Evolutionary conservation across 2,329 filamentous ascomycete genomes (phyloP), one percentile per base, ranked within the genome.

Genomic region (Sporothrix dimorphospora): DNA sequence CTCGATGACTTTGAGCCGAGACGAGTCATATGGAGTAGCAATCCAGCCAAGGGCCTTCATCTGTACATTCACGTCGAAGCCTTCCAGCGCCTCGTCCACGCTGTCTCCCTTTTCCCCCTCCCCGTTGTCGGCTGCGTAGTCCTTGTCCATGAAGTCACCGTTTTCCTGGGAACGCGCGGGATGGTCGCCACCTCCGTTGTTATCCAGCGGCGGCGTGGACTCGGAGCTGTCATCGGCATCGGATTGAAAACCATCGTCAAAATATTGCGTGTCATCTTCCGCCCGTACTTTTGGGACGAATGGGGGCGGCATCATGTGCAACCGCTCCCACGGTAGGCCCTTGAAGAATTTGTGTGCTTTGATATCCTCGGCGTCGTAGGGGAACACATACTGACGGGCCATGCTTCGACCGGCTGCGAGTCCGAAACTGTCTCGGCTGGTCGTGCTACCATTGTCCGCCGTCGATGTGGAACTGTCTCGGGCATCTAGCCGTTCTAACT

Each of bases 301-400:
- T 0, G 94, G 94, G 0, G 95, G 94, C 9, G 84, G 83, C 71
- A 89, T 86, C 45, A 87, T 81, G 77, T 96, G 92, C 19, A 97
- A 81, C 0, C 87, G 87, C 16, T 92, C 88, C 96, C 94, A 98
- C 0, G 89, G 87, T 19, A 97, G 88, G 67, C 89, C 89, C 72
- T 86, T 86, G 83, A 98, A 98, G 87, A 95, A 98, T 12, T 89
- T 88, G 81, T 98, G 96, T 3, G 86, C 82, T 79, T 97, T 98
- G 84, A 98, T 97, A 71, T 98, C 94, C 75, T 92, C 89, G 1
- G 93, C 94, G 77, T 97, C 94, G 74, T 96, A 88, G 0, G 92
- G 85, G 77, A 94, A 95, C 4, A 98, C 94, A 71, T 92, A 91
- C 42, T 89, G 85, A 1, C 82, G 79, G 4, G 78, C 77, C 67